Evolutionary conservation across 352 stramenopile genomes (phyloP), one percentile per base, ranked within the genome.

Genomic region (Phytophthora podocarpi): DNA sequence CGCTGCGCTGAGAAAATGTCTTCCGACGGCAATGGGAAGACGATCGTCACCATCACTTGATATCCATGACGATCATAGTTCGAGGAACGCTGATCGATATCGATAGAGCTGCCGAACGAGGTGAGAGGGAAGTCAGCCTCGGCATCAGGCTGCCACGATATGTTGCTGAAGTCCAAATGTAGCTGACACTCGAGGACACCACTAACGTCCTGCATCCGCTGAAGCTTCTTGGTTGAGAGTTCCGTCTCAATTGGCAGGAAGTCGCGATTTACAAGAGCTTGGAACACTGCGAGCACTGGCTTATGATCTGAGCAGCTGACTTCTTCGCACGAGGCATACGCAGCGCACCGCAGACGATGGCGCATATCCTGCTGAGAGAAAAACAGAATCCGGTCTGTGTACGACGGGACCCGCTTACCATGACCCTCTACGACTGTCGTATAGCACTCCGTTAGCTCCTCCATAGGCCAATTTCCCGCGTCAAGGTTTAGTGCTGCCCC

Each of bases 371-470:
- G 63, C 32, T 95, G 76, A 8, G 89, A 96, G 41, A 88, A 83
- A 41, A 85, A 89, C 32, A 97, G 67, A 27, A 97, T 95, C 16
- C 90, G 87, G 50, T 97, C 90, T 9, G 90, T 97, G 64, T 96
- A 97, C 23, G 88, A 97, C 21, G 90, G 90, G 12, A 95, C 81
- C 27, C 89, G 89, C 46, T 42, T 70, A 12, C 81, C 78, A 16
- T 79, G 78, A n/a, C 74, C 78, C 23, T 82, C 70, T 1, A 91
- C 58, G 0, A 49, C 48, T 3, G 78, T 90, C 12, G 85, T 90
- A 58, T 87, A 95, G 18, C 80, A 85, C 9, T 46, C 53, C 3
- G 48, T 24, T 13, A 80, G 43, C 32, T 71, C 67, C 27, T 67
- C 54, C 0, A 68, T 46, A 6, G 59, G 15, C 64, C 68, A 76